phyloP scores from a whole-genome alignment of 1,139 yeast genomes.

The Nematodospora anomalae region DNA sequence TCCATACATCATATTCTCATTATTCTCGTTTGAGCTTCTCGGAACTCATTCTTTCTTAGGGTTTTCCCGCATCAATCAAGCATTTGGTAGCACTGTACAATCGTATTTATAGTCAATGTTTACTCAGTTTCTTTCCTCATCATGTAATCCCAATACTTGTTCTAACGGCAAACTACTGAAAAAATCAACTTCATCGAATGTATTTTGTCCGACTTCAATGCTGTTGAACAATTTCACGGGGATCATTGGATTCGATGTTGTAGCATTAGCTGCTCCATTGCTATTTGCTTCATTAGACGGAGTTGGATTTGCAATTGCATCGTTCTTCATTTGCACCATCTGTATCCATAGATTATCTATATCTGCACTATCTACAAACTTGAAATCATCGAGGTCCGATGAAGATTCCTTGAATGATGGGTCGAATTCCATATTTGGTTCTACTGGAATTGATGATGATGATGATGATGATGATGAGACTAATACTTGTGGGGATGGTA shows the following conservation, averaged over 20 bases:
- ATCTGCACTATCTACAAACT: constrained; percentile 29
- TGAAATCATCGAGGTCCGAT: constrained; percentile 19
- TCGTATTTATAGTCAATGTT: too few relatives aligned
- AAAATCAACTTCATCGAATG: constrained; percentile 6
- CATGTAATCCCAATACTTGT: constrained; percentile 7
- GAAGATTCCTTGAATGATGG: constrained; percentile 6
- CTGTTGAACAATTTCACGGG: neutral
- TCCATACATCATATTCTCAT: neutral
- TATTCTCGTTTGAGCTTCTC: too few relatives aligned
- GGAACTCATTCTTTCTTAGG: too few relatives aligned
- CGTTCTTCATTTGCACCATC: constrained; percentile 27
- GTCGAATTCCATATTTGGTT: neutral
- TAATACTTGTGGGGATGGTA: neutral
- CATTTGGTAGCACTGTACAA: too few relatives aligned
- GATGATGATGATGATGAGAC: neutral
- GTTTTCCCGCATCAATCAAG: too few relatives aligned
- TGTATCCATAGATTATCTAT: constrained; percentile 42
- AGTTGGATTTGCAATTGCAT: neutral
- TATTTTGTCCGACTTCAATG: neutral
- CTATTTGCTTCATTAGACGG: neutral
- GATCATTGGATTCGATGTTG: neutral
- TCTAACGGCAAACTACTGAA: constrained; percentile 7
- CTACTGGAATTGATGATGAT: neutral
- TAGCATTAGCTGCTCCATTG: neutral
- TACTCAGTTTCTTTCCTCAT: too few relatives aligned